Conservation (phyloP, 1,284 basidiomycete species). For the Boletellus deceptivus region DNA sequence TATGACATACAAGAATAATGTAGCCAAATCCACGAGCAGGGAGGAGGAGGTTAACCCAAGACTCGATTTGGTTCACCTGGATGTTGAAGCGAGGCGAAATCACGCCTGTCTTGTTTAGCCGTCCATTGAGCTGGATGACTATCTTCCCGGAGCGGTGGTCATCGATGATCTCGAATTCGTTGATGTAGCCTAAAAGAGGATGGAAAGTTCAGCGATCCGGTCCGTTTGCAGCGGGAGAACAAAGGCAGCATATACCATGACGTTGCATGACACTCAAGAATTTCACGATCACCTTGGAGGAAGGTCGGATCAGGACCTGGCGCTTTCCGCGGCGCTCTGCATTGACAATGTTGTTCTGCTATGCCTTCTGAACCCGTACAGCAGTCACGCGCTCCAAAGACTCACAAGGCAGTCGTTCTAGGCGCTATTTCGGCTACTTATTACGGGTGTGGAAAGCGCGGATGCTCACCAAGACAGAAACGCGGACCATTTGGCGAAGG, state of each 20-base stretch:
- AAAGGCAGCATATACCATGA: constrained; percentile 59
- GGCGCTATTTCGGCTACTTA: neutral
- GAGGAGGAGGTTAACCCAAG: constrained; percentile 91
- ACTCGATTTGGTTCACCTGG: constrained; percentile 89
- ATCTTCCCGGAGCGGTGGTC: constrained; percentile 99
- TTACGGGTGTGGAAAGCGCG: neutral
- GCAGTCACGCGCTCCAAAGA: constrained; percentile 7
- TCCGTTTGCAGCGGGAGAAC: neutral
- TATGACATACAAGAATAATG: constrained; percentile 78
- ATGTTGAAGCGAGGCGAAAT: constrained; percentile 99
- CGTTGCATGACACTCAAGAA: constrained; percentile 97
- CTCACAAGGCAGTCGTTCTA: constrained; percentile 81
- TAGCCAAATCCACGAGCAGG: constrained; percentile 96
- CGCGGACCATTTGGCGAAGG: constrained; percentile 69
- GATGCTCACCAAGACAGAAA: constrained; percentile 73
- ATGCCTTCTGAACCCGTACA: constrained; percentile 1
- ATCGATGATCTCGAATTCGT: constrained; percentile 99
- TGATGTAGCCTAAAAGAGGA: constrained; percentile 81
- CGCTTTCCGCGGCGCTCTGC: constrained; percentile 98
- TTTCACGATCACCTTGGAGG: constrained; percentile 95
- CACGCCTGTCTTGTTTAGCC: constrained; percentile 98
- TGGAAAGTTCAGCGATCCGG: constrained; percentile 1
- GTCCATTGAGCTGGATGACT: constrained; percentile 97
- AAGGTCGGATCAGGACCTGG: constrained; percentile 93
- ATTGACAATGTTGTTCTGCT: constrained; percentile 94